Base-by-base conservation (phyloP, 768 basidiomycete genomes). In the Kwoniella newhampshirensis region DNA sequence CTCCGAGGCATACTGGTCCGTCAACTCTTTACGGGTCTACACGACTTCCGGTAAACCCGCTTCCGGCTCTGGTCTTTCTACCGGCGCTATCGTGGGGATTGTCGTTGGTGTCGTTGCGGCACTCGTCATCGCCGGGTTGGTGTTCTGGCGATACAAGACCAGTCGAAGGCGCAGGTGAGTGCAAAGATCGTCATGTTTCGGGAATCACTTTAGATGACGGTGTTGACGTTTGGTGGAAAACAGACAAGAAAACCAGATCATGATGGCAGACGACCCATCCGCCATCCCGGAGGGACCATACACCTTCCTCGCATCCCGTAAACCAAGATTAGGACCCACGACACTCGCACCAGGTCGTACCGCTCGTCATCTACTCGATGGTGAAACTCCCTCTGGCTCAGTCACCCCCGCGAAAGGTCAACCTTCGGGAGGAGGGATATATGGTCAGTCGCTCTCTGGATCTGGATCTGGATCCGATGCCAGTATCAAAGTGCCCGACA, bases 1-100 rank as follows among this genome's bases (percentile, higher is more conserved):
- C 74, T 37, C 58, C 11, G 78, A 86, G 17, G 85, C 87, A 1
- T 88, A 85, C 73, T 89, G 86, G 86, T 83, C 83, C 60, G 80
- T 89, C 72, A 82, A 83, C 63, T 80, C 81, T 17, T 72, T 88
- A 30, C 79, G 80, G 28, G 79, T 87, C 15, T 88, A 86, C 72
- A 75, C 65, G 13, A 50, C 67, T 13, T 55, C 48, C 15, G 72
- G 72, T 11, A 47, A 65, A 30, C 43, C 65, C 13, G 63, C 69
- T 18, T 37, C 54, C 23, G 44, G 47, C 11, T 30, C 41, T 2
- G 51, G 48, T 4, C 43, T 74, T 11, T 59, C 65, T 9, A 58
- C 53, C 18, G 67, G 63, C 8, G 63, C 63, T 12, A 69, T 71
- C 21, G 69, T 63, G 1, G 72, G 72, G 32, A 71, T 74, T 17